Conservation (phyloP, 2,329 filamentous ascomycete species). For the Penicillium sp. region DNA sequence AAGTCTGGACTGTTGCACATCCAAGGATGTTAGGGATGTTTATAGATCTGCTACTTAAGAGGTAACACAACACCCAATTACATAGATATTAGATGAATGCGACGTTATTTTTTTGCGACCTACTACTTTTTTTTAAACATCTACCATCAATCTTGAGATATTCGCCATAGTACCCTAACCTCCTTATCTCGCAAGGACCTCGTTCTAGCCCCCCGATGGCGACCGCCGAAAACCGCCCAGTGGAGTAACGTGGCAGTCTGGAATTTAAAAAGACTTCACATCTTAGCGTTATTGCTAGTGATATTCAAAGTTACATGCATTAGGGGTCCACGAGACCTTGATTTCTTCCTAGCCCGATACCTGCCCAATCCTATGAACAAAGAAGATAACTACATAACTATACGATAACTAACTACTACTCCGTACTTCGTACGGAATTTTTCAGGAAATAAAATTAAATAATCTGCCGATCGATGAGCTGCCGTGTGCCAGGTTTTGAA, state of each 20-base stretch:
- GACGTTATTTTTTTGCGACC: not conserved
- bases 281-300: slow-evolving; percentile 7
- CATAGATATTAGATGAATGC: not conserved
- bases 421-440: not conserved
- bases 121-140: too few relatives aligned
- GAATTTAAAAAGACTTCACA: not conserved
- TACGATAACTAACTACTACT: too few relatives aligned
- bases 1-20: slow-evolving; percentile 12
- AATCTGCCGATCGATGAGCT: slow-evolving; percentile 1
- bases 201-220: slow-evolving; percentile 8
- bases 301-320: slow-evolving; percentile 2
- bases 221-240: slow-evolving; percentile 11
- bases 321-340: slow-evolving; percentile 1
- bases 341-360: not conserved
- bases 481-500: not conserved
- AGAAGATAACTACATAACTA: not conserved
- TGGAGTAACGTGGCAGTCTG: slow-evolving; percentile 10
- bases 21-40: not conserved
- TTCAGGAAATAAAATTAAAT: not conserved
- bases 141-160: not conserved
- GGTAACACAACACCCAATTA: not conserved
- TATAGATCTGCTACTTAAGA: not conserved
- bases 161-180: not conserved
- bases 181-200: slow-evolving; percentile 8
- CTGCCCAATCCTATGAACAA: slow-evolving; percentile 6